Evolutionary conservation across 306 rosid species (phyloP), one percentile per base, ranked within the genome.

Genomic region (Medicago truncatula): DNA sequence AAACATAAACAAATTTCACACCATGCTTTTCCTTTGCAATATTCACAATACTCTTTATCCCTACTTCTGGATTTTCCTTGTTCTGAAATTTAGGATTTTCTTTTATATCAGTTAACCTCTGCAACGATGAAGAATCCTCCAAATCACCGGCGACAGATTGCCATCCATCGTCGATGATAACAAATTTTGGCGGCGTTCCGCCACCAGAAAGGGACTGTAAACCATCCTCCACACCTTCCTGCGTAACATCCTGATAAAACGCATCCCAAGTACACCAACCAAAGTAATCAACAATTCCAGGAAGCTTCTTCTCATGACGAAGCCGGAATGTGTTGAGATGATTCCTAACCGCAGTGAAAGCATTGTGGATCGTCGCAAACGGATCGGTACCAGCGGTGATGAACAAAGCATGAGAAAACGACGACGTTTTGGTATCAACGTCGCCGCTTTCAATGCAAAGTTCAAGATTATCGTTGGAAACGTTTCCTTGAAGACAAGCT

Each of bases 261-360:
- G 97, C 97, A 78, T 95, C 97, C 98, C 97, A 95, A 0, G 97
- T 95, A 67, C 98, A 92, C 98, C 97, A 95, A 0, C 97, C 96
- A 57, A 95, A 95, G 43, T 76, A 85, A 11, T 95, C 97, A 0
- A 84, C 79, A 54, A 92, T 87, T 0, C 86, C 93, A 0, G 97
- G 96, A n/a, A 95, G 80, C 10, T 85, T 90, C 89, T 95, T 95
- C 86, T 95, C 97, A 12, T 88, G 79, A n/a, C 97, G 86, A 56
- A 84, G 86, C 1, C 97, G 93, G 71, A 95, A 95, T 8, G 91
- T 90, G 67, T 84, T 82, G 17, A 92, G 81, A 41, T 92, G 96
- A 1, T 40, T 67, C 25, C 82, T 87, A 0, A 90, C 92, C 6
- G 93, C 85, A 8, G 31, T 71, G 61, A 92, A 65, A 1, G 97